Percentiles rank a stretch among this genome's conserved stretches.
Conservation (phyloP, 805 yeast species). For the Monosporozyma servazzii region DNA sequence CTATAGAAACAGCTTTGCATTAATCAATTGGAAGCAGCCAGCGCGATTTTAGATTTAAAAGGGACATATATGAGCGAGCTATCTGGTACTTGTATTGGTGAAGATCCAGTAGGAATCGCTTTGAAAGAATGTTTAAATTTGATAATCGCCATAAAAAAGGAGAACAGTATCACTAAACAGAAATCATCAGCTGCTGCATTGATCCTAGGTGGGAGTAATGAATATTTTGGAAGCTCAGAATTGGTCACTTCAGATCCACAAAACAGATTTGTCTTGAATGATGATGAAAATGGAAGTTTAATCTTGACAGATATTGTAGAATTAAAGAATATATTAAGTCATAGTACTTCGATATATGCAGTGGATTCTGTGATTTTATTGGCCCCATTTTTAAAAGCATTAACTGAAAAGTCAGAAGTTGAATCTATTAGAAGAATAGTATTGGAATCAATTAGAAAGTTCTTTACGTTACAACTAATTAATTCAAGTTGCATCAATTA, state of each 20-base stretch:
- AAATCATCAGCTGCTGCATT: conserved; percentile 65
- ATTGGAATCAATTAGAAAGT: conserved; percentile 62
- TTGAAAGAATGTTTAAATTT: conserved; percentile 81
- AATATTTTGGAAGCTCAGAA: conserved; percentile 4
- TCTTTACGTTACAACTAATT: conserved; percentile 61
- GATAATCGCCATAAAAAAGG: conserved; percentile 77
- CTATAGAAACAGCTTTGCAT: not conserved
- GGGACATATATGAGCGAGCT: conserved; percentile 1
- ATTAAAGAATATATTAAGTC: conserved; percentile 58
- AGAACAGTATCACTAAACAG: conserved; percentile 58
- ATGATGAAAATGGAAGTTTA: conserved; percentile 35
- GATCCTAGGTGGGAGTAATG: conserved; percentile 49
- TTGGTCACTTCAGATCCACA: not conserved
- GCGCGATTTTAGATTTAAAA: not conserved
- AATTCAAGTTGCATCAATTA: conserved; percentile 48
- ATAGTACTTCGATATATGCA: conserved; percentile 39
- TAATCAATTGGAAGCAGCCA: not conserved
- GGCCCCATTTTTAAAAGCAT: conserved; percentile 60
- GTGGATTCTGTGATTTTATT: conserved; percentile 66
- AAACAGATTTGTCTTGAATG: conserved; percentile 33
- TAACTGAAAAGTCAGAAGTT: not conserved
- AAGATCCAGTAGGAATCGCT: conserved; percentile 72
- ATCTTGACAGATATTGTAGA: conserved; percentile 71
- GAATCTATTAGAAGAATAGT: conserved; percentile 40
- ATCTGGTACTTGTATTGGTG: conserved; percentile 1